Percentiles rank a stretch among this genome's conserved stretches.
Conservation (phyloP, 1,284 basidiomycete genomes). For the Ceratobasidium sp. region DNA sequence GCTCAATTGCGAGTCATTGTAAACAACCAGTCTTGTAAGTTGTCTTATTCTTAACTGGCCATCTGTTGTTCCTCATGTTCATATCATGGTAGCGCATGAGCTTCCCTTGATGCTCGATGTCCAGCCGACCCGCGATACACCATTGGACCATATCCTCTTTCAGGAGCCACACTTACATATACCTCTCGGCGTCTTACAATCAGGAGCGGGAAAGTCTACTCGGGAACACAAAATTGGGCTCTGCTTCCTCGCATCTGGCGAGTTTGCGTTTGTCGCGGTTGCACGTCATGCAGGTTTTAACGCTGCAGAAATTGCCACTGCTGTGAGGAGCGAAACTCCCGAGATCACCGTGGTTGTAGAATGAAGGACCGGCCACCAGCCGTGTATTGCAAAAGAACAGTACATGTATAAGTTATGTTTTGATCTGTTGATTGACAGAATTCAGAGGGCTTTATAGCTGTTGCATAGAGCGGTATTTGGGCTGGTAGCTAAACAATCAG, state of each 20-base stretch:
- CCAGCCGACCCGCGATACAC: conserved; percentile 15
- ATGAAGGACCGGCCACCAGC: not conserved
- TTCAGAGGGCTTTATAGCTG: not conserved
- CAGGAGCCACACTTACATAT: conserved; percentile 33
- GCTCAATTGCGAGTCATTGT: conserved; percentile 5
- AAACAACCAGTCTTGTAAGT: conserved; percentile 11
- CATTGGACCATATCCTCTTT: conserved; percentile 24
- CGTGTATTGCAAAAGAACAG: not conserved
- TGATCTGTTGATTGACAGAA: not conserved
- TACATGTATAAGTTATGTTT: not conserved
- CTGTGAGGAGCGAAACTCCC: conserved; percentile 12
- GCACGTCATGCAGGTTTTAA: conserved; percentile 26
- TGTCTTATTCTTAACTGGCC: not conserved
- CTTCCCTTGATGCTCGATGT: conserved; percentile 25
- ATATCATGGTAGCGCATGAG: not conserved
- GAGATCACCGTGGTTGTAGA: conserved; percentile 21
- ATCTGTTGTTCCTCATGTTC: not conserved
- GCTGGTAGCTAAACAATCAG: not conserved
- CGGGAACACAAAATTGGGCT: conserved; percentile 10
- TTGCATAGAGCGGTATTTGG: too few species aligned
- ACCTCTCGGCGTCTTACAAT: not conserved
- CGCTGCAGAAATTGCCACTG: not conserved
- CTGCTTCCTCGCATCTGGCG: conserved; percentile 27
- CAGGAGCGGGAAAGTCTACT: not conserved
- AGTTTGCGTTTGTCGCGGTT: conserved; percentile 17